A percentile compares a stretch with the other conserved stretches of the same genome.
phyloP scores from a whole-genome alignment of 257 asterid genomes.

The Handroanthus guayacan region DNA sequence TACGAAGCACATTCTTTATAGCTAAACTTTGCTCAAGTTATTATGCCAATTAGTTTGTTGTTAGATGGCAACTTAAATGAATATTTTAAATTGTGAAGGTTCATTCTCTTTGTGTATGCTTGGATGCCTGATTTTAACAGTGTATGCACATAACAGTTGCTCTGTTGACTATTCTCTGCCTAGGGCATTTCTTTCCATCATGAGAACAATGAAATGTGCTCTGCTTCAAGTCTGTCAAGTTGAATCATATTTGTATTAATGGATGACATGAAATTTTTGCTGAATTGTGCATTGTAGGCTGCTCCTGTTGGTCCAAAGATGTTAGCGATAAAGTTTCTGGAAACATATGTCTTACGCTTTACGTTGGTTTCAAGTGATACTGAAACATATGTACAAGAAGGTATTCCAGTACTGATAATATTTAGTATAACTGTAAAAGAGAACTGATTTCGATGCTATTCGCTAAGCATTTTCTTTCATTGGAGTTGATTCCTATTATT shows the following conservation, averaged over 20 bases:
- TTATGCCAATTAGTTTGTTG: not conserved
- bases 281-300: constrained; percentile 56
- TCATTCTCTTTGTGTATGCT: constrained; percentile 17
- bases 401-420: constrained; percentile 45
- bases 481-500: not conserved
- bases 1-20: constrained; percentile 1
- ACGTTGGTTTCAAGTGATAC: constrained; percentile 67
- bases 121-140: not conserved
- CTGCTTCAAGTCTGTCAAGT: constrained; percentile 22
- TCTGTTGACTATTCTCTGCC: no score
- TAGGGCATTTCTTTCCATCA: not conserved
- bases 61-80: constrained; percentile 12
- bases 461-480: no score
- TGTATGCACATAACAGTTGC: not conserved
- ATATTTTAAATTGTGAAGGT: constrained; percentile 5
- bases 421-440: not conserved
- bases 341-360: constrained; percentile 66
- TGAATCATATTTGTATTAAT: constrained; percentile 24
- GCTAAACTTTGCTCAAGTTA: no score
- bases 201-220: constrained; percentile 21
- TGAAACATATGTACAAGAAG: constrained; percentile 62
- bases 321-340: constrained; percentile 81
- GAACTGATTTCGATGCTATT: not conserved
- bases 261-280: constrained; percentile 27
- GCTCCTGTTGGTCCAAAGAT: constrained; percentile 78